Conservation (phyloP, 345 rosid species). For the Chamaenerion angustifolium region DNA sequence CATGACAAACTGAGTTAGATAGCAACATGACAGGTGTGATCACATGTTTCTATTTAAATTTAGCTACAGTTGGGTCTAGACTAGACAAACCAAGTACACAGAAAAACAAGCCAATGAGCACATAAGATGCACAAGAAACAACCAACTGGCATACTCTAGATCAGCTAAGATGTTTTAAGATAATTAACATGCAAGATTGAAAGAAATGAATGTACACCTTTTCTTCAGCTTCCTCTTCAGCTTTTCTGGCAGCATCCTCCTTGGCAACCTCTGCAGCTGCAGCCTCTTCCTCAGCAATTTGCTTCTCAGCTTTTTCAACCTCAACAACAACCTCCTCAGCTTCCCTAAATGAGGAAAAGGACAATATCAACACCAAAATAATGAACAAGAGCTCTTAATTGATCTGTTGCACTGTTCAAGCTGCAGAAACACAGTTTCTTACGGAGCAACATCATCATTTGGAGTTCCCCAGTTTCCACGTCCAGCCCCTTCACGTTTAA, state of each 20-base stretch:
- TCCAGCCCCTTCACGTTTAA: slow-evolving; percentile 88
- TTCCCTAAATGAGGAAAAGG: slow-evolving; percentile 30
- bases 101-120: too few species aligned
- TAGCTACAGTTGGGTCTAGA: neutral
- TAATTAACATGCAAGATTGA: neutral
- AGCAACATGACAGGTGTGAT: neutral
- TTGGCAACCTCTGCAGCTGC: slow-evolving; percentile 39
- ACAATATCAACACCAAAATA: neutral
- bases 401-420: neutral
- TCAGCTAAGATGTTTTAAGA: neutral
- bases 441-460: slow-evolving; percentile 62
- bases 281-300: slow-evolving; percentile 41
- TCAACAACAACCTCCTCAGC: slow-evolving; percentile 45
- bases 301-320: slow-evolving; percentile 49
- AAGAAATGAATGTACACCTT: slow-evolving; percentile 32
- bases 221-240: slow-evolving; percentile 72
- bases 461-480: slow-evolving; percentile 94
- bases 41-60: too few species aligned
- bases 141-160: neutral
- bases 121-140: neutral
- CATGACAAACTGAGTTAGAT: neutral
- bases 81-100: too few species aligned
- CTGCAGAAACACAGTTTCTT: slow-evolving; percentile 13
- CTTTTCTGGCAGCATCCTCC: slow-evolving; percentile 33
- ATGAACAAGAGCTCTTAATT: neutral